Conservation (phyloP, 257 asterid genomes). For the Leonotis leonurus region DNA sequence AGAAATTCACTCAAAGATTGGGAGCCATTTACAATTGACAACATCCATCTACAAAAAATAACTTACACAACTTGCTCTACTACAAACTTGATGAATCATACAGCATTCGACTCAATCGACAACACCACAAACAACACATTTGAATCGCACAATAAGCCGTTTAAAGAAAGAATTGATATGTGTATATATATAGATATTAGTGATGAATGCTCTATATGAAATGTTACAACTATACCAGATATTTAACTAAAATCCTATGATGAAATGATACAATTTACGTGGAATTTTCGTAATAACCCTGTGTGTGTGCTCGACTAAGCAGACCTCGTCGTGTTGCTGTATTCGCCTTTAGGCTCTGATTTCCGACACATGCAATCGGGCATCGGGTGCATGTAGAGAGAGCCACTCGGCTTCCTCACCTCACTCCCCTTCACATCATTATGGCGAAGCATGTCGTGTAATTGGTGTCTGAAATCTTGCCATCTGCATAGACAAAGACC, state of each 20-base stretch:
- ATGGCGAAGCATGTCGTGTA: slow-evolving; percentile 87
- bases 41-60: slow-evolving; percentile 15
- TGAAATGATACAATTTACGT: slow-evolving; percentile 10
- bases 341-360: slow-evolving; percentile 28
- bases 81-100: neutral
- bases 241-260: slow-evolving; percentile 11
- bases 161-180: neutral
- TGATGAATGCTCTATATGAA: slow-evolving; percentile 15
- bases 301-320: slow-evolving; percentile 16
- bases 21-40: neutral
- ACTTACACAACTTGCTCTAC: slow-evolving; percentile 9
- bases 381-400: slow-evolving; percentile 83
- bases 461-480: slow-evolving; percentile 57
- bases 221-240: slow-evolving; percentile 10
- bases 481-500: slow-evolving; percentile 39
- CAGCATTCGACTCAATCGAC: neutral
- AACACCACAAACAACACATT: neutral
- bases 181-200: neutral
- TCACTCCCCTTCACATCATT: slow-evolving; percentile 75
- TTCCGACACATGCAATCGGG: slow-evolving; percentile 95
- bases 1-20: neutral
- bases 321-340: slow-evolving; percentile 40
- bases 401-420: slow-evolving; percentile 60
- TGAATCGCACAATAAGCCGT: neutral
- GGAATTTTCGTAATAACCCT: neutral